These are phyloP conservation scores for Chlorophyllum brunneum DNA, from an alignment of 768 basidiomycete species.

Conservation along the genomic window DNA sequence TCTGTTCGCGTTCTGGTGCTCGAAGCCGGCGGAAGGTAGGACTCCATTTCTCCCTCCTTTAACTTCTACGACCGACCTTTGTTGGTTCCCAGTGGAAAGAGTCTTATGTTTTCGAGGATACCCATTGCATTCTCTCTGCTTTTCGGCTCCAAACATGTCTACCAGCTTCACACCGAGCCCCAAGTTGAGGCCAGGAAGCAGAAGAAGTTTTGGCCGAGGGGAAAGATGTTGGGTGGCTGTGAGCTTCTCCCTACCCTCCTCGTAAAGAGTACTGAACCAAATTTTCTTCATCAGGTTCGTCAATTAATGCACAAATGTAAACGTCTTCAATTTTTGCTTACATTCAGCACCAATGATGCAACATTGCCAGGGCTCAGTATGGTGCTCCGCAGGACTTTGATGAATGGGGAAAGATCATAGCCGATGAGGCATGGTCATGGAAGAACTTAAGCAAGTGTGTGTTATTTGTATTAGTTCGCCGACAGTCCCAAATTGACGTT, in stretches of 20 bases:
- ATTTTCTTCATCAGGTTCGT: conserved; percentile 38
- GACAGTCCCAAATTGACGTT: background rate
- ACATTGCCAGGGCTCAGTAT: conserved; percentile 48
- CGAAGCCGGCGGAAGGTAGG: conserved; percentile 59
- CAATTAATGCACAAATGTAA: conserved; percentile 59
- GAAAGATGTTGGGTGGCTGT: conserved; percentile 73
- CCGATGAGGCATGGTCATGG: conserved; percentile 60
- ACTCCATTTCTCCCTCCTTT: background rate
- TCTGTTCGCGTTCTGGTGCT: conserved; percentile 50
- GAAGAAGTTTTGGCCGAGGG: conserved; percentile 62
- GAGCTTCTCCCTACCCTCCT: conserved; percentile 28
- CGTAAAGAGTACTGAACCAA: too few relatives aligned
- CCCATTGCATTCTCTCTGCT: conserved; percentile 41
- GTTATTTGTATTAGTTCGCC: background rate
- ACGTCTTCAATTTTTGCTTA: background rate
- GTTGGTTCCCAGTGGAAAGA: conserved; percentile 35
- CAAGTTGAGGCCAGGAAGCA: conserved; percentile 46
- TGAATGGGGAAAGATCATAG: conserved; percentile 54
- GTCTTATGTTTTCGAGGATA: conserved; percentile 34
- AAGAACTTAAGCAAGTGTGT: conserved; percentile 46
- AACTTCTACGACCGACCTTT: background rate
- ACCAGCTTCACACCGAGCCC: conserved; percentile 51
- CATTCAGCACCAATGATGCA: background rate
- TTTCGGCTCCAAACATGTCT: conserved; percentile 46
- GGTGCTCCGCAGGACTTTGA: conserved; percentile 69